Evolutionary conservation across 2,329 filamentous ascomycete genomes (phyloP), one percentile per base, ranked within the genome.

Genomic region (Blastomyces silverae): DNA sequence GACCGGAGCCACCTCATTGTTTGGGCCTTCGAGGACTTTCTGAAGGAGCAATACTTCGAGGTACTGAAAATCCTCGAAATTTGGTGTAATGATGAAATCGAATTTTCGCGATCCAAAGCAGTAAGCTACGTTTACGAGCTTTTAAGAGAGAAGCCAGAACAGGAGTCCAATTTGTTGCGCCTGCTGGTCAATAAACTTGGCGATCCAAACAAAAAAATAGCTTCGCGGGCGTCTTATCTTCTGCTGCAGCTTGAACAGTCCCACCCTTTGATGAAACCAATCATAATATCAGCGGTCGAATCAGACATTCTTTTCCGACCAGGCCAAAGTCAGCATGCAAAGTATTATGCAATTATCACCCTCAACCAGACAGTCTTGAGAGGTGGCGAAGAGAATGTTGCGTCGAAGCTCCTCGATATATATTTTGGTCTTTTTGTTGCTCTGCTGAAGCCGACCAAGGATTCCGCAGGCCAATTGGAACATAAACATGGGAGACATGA

Each of bases 341-440:
- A 91, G 74, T 99, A 99, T 78, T 97, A 96, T 76, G 92, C 91
- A 44, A 88, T 96, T 75, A 97, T 97, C 75, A 97, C 94, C 0
- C 82, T 99, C 61, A 99, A 99, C 75, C 95, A 99, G 78, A 97
- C 93, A 0, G 92, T 97, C 61, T 79, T 99, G 61, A 96, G 90
- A 75, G 85, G 80, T 64, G 94, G 89, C 71, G 93, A 97, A 73
- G 88, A 92, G 50, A 83, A 86, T 22, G 84, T 96, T 22, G 92
- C 92, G 8, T 88, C 89, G 72, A 86, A 89, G 63, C 82, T 99
- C 17, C 81, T 99, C 50, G 87, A 90, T 63, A 92, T 97, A 56
- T 99, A 97, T 79, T 99, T 99, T 74, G 87, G 88, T 44, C 81
- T 96, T 50, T 99, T 99, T 73, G 85, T 95, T 17, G 83, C 87